Evolutionary conservation across 305 asterid genomes (phyloP).

Genomic region (Withania somnifera): DNA sequence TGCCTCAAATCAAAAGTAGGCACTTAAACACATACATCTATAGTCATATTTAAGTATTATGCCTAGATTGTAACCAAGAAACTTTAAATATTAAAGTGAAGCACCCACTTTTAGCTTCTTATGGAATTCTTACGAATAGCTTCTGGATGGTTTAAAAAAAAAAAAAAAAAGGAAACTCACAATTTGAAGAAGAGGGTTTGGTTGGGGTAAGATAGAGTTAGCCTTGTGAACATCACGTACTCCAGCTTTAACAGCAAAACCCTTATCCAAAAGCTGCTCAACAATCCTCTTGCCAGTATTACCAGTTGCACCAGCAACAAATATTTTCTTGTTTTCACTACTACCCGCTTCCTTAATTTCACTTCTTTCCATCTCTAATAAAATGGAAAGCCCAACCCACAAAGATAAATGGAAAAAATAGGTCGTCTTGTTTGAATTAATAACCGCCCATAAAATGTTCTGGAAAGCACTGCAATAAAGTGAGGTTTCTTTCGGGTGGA

Average conservation of each 20-base stretch:
- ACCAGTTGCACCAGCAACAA: slow-evolving; percentile 94
- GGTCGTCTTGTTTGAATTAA: too few species aligned
- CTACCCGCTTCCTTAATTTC: slow-evolving; percentile 30
- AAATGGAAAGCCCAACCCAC: background rate
- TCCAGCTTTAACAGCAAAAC: slow-evolving; percentile 85
- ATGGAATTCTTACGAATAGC: background rate
- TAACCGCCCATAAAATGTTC: too few species aligned
- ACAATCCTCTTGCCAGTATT: slow-evolving; percentile 89
- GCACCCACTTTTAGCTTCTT: background rate
- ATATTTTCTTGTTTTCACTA: slow-evolving; percentile 43
- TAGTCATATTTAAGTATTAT: too few species aligned
- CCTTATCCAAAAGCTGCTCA: slow-evolving; percentile 81
- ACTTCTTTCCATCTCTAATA: slow-evolving; percentile 57
- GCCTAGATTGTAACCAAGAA: too few species aligned
- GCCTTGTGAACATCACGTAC: slow-evolving; percentile 83
- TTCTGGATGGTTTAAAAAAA: background rate
- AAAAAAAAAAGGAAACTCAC: slow-evolving; percentile 26
- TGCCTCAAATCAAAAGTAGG: too few species aligned
- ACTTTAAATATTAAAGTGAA: background rate
- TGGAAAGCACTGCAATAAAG: too few species aligned
- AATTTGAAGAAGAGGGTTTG: slow-evolving; percentile 62
- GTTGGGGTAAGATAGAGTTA: slow-evolving; percentile 40
- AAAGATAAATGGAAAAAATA: too few species aligned
- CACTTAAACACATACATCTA: too few species aligned
- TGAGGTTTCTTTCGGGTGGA: too few species aligned